Conservation (phyloP, 768 basidiomycete genomes). For the Tulasnella sp. region DNA sequence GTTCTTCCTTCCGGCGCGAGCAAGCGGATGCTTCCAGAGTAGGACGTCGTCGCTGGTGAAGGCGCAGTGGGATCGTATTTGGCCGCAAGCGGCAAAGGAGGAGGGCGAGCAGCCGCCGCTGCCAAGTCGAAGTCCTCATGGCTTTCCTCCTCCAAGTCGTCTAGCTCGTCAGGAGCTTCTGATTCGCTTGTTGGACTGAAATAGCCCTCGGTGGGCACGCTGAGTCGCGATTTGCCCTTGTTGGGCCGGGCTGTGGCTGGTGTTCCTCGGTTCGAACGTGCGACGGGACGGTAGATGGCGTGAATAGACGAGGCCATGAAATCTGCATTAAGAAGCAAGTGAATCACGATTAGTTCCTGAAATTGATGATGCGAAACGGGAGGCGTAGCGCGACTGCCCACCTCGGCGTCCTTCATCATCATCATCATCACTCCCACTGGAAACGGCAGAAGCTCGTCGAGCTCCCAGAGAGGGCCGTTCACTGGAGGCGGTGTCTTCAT, state of each 20-base stretch:
- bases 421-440: conserved; percentile 61
- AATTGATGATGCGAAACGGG: background rate
- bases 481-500: conserved; percentile 67
- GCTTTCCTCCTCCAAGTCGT: conserved; percentile 44
- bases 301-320: conserved; percentile 84
- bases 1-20: background rate
- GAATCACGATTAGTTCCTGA: background rate
- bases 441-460: conserved; percentile 8
- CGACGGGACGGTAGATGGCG: conserved; percentile 73
- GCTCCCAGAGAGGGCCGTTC: background rate
- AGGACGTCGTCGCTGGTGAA: background rate
- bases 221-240: conserved; percentile 1
- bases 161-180: conserved; percentile 26
- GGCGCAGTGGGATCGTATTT: conserved; percentile 27
- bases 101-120: background rate
- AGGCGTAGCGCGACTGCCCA: background rate
- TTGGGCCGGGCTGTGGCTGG: conserved; percentile 18
- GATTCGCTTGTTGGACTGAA: conserved; percentile 27
- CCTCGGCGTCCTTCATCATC: conserved; percentile 40
- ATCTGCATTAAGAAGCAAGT: conserved; percentile 40
- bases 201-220: conserved; percentile 8
- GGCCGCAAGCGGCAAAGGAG: background rate
- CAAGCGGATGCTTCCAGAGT: background rate
- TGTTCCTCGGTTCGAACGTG: conserved; percentile 33
- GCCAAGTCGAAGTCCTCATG: conserved; percentile 50